Evolutionary conservation across 768 basidiomycete species (phyloP).

Genomic region (Pholiota microspora): DNA sequence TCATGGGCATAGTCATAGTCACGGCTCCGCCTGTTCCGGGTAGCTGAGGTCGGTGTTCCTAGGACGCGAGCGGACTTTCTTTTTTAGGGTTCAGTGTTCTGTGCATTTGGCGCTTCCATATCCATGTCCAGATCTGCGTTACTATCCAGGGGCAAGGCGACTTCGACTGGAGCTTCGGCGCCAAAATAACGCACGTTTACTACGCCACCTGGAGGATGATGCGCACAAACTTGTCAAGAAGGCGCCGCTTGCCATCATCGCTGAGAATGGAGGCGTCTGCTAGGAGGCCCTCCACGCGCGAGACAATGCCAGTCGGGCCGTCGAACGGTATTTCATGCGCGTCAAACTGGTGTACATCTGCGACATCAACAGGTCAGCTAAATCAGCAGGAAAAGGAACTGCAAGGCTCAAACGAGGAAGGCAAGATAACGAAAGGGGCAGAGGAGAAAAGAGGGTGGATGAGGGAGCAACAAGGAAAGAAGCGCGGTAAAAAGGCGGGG

Average conservation of each 20-base stretch:
- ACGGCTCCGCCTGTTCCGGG: too few relatives aligned
- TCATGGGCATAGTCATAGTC: too few relatives aligned
- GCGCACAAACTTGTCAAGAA: constrained; percentile 59
- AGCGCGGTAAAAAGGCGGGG: too few relatives aligned
- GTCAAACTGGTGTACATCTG: constrained; percentile 76
- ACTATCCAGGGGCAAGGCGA: too few relatives aligned
- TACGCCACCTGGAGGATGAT: constrained; percentile 56
- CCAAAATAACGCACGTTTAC: constrained; percentile 1
- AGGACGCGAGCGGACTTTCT: too few relatives aligned
- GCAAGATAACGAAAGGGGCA: constrained; percentile 5
- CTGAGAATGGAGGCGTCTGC: constrained; percentile 43
- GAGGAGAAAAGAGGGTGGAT: background rate
- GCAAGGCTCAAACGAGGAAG: background rate
- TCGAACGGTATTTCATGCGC: constrained; percentile 74
- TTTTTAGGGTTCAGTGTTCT: background rate
- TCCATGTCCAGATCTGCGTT: too few relatives aligned
- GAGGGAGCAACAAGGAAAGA: too few relatives aligned
- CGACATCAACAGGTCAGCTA: background rate
- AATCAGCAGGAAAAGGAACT: background rate
- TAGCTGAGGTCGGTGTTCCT: too few relatives aligned
- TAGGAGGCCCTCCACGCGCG: constrained; percentile 60
- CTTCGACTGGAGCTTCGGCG: too few relatives aligned
- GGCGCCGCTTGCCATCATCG: constrained; percentile 44
- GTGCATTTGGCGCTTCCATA: too few relatives aligned
- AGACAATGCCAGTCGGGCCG: constrained; percentile 68